A percentile compares a stretch with the other conserved stretches of the same genome.
These are phyloP conservation scores for Sporisorium graminicola DNA, from an alignment of 1,284 basidiomycete genomes.

Conservation along the genomic window DNA sequence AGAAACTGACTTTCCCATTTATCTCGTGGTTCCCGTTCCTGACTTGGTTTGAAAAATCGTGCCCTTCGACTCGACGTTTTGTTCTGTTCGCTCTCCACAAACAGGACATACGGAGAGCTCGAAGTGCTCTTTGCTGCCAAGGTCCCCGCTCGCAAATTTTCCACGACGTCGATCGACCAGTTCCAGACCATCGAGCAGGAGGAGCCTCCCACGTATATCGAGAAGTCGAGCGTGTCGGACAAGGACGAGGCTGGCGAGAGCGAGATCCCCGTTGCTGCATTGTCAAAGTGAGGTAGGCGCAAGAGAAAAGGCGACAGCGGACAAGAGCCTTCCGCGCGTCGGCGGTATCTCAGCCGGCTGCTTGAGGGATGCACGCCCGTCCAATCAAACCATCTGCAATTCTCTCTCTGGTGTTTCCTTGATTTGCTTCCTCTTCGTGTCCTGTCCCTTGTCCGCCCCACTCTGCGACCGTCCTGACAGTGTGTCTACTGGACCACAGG, in stretches of 20 bases:
- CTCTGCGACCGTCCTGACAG: background rate
- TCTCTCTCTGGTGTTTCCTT: background rate
- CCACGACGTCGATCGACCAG: constrained; percentile 64
- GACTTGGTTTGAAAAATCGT: background rate
- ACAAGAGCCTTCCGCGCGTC: constrained; percentile 7
- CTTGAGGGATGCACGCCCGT: background rate
- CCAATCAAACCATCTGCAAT: background rate
- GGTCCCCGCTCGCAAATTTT: constrained; percentile 69
- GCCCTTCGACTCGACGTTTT: no score
- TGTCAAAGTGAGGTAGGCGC: constrained; percentile 19
- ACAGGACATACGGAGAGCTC: constrained; percentile 71
- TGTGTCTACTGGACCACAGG: no score
- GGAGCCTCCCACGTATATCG: constrained; percentile 14
- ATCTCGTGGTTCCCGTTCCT: background rate
- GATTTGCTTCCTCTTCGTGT: background rate
- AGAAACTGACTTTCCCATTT: background rate
- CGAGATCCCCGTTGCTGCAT: constrained; percentile 4
- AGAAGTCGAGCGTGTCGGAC: constrained; percentile 25
- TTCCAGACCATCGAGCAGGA: constrained; percentile 47
- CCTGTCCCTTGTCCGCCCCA: background rate
- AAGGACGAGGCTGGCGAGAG: constrained; percentile 6
- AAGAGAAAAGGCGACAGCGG: background rate
- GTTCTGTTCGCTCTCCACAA: background rate
- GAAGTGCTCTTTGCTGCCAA: constrained; percentile 70
- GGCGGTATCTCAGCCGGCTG: background rate